Evolutionary conservation across 768 basidiomycete genomes (phyloP), one percentile per base, ranked within the genome.

Genomic region (Mycena albidolilacea): DNA sequence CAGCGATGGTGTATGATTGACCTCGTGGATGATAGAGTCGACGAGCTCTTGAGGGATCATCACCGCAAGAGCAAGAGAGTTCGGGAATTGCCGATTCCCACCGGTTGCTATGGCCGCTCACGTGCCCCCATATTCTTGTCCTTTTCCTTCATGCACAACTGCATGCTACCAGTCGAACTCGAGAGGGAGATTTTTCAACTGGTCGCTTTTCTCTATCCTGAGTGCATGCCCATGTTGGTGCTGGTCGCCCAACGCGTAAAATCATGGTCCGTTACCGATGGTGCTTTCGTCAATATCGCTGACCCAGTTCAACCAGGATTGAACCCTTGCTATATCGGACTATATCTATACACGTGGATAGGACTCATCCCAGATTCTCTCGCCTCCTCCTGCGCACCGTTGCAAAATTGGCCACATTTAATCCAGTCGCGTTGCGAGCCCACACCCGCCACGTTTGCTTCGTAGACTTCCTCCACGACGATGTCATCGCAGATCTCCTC

Each of bases 401-500:
- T 7, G 55, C 55, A 5, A 37, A 57, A 57, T 57, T 57, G 35
- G 21, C 37, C 6, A 57, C 2, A 14, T 35, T 10, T 14, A 2
- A 57, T 4, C 55, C 55, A 37, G 30, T 30, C 14, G 30, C 55
- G 1, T 7, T 57, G 19, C 19, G 50, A 37, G 11, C 37, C 5
- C 38, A 59, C 57, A 59, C 57, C 5, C 57, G 57, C 57, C 37
- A 59, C 11, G 17, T 59, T 14, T 59, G 57, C n/a, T 59, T 59
- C 17, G 37, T 8, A 7, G 15, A 39, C n/a, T 17, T 59, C 6
- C 7, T 8, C 11, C 11, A 19, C 15, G 3, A 37, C 7, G 35
- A 39, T 9, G 9, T 38, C 5, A 8, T 39, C 4, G 37, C 11
- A 1, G 57, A 59, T 39, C n/a, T 59, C 10, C 37, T 59, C 8